Evolutionary conservation across 2,329 filamentous ascomycete genomes (phyloP), one percentile per base, ranked within the genome.

Genomic region (Colletotrichum sp.): DNA sequence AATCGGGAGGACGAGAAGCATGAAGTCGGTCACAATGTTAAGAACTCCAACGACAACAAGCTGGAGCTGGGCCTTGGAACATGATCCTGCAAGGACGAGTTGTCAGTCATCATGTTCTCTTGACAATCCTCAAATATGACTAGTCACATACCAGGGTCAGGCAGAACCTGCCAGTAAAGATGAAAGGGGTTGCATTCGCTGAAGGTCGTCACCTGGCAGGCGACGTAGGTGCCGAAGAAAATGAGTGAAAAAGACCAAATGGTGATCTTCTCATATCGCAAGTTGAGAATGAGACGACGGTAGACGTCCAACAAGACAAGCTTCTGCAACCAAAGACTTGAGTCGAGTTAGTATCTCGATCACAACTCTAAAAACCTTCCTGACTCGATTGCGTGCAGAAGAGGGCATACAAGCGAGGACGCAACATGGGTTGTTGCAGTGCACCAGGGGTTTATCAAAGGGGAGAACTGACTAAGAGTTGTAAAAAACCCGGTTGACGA

Each of bases 161-260:
- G 90, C 1, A 87, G 78, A 68, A 91, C 87, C 79, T 91, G 89
- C 89, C 89, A 92, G 81, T 91, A 91, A 69, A 90, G 87, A 64
- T 83, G 79, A 78, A 91, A 88, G 5, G 90, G 89, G 15, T 85
- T 76, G 75, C 84, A 85, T 78, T 85, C 84, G 73, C 78, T 78
- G 73, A 85, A 83, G 4, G 82, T 84, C 11, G 79, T 77, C 48
- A 84, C 80, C 57, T 84, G 81, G 57, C 83, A 82, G 12, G 79
- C 78, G 32, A 82, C 71, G 64, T 84, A 84, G 5, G 82, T 82
- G 12, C 72, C 72, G 36, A 81, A 79, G 32, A 85, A 81, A 13
- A 81, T n/a, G 15, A 78, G 55, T 68, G 82, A 80, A 60, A 80
- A 83, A 4, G 69, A 59, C 34, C 77, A 70, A 12, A 83, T 80